These are phyloP conservation scores for Ascochyta rabiei DNA, from an alignment of 2,329 filamentous ascomycete genomes.

Conservation along the genomic window DNA sequence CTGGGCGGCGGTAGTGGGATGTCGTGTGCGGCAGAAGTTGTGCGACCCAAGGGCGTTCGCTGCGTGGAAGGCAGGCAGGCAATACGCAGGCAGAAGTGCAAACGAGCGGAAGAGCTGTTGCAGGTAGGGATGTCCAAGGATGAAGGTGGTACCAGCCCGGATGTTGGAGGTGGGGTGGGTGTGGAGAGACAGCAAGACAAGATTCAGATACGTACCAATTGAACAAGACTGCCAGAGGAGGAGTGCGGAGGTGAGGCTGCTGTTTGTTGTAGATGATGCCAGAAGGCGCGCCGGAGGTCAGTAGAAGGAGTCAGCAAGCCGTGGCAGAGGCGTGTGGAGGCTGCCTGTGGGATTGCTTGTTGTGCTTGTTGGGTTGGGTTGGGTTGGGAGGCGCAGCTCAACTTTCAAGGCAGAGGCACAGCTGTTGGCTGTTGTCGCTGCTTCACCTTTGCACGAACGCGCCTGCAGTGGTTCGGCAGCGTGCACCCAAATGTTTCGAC, in stretches of 20 bases:
- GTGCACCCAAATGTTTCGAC: conserved; percentile 19
- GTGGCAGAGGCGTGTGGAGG: conserved; percentile 3
- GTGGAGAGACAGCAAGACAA: conserved; percentile 3
- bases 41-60: background rate
- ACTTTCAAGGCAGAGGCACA: conserved; percentile 15
- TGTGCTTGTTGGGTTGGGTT: conserved; percentile 5
- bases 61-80: background rate
- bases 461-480: conserved; percentile 34
- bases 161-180: background rate
- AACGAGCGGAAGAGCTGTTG: conserved; percentile 6
- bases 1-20: background rate
- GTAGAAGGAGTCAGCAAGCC: conserved; percentile 2
- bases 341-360: no score
- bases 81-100: conserved; percentile 3
- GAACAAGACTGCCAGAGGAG: conserved; percentile 16
- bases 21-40: background rate
- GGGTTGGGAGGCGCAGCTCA: conserved; percentile 14
- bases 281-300: conserved; percentile 7
- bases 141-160: conserved; percentile 8
- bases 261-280: conserved; percentile 9
- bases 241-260: conserved; percentile 6
- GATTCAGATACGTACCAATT: conserved; percentile 31
- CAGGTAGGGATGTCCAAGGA: conserved; percentile 13
- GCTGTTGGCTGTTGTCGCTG: conserved; percentile 24
- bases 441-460: conserved; percentile 16